These are phyloP conservation scores for Salix koriyanagi DNA, from an alignment of 345 rosid genomes.

Conservation along the genomic window DNA sequence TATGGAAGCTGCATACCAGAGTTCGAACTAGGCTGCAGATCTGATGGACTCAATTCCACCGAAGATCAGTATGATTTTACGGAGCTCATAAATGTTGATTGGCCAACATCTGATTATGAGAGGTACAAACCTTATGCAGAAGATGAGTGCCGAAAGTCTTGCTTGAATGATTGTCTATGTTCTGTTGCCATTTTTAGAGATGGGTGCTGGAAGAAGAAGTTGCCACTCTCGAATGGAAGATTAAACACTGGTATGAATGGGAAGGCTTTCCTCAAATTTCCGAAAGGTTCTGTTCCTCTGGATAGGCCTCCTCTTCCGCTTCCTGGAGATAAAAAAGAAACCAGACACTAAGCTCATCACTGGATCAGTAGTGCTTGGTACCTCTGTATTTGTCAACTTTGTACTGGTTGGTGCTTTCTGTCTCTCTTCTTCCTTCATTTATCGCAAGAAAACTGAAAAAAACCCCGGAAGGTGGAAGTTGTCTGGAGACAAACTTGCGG, in stretches of 20 bases:
- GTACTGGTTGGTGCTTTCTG: constrained; percentile 9
- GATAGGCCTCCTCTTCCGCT: background rate
- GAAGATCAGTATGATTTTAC: background rate
- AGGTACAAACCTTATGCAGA: constrained; percentile 3
- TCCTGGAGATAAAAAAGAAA: background rate
- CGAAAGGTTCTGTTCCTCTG: constrained; percentile 9
- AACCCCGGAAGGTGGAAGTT: background rate
- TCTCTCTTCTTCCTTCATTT: constrained; percentile 2
- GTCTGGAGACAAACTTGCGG: constrained; percentile 21
- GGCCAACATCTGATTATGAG: background rate
- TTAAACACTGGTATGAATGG: background rate
- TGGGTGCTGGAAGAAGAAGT: constrained; percentile 40
- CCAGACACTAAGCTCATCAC: constrained; percentile 10
- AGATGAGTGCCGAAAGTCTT: background rate
- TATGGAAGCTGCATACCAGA: constrained; percentile 4
- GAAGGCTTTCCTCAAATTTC: constrained; percentile 29
- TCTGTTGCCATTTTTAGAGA: constrained; percentile 4
- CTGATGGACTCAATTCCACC: background rate
- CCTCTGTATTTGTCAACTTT: constrained; percentile 24
- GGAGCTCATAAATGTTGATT: background rate
- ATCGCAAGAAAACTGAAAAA: background rate
- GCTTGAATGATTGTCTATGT: background rate
- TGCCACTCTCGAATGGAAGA: constrained; percentile 38
- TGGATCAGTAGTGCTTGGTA: constrained; percentile 25
- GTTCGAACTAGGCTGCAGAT: background rate